Conservation (phyloP, 108 stramenopile genomes). For the Skeletonema grethae region DNA sequence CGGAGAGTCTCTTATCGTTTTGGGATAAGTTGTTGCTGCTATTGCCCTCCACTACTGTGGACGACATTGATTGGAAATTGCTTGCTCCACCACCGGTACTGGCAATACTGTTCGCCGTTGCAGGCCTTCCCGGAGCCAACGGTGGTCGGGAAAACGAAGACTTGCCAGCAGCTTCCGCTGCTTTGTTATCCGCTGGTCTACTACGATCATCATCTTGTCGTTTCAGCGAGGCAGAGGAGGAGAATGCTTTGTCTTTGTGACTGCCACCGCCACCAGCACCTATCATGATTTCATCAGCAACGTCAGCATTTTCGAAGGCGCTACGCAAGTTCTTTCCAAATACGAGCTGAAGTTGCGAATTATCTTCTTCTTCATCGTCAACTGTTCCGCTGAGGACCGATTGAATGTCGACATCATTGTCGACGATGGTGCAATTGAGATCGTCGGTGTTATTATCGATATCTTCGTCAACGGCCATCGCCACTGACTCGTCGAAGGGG, state of each 20-base stretch:
- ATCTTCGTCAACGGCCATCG: conserved; percentile 2
- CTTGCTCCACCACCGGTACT: background rate
- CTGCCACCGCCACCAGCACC: background rate
- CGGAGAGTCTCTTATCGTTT: conserved; percentile 45
- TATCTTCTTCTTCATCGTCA: conserved; percentile 9
- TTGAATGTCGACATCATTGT: conserved; percentile 17
- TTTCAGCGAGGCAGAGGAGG: background rate
- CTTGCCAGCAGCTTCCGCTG: background rate
- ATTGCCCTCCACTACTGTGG: background rate
- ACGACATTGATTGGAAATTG: background rate
- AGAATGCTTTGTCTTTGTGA: conserved; percentile 7
- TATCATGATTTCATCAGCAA: background rate
- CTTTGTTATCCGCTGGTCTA: background rate
- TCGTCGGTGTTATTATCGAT: background rate
- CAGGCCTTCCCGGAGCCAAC: conserved; percentile 13
- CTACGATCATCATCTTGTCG: background rate
- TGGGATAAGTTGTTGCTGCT: background rate
- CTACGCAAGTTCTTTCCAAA: conserved; percentile 15
- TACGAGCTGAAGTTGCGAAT: background rate
- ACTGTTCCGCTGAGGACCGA: conserved; percentile 22
- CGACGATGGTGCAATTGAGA: conserved; percentile 7
- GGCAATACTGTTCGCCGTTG: background rate
- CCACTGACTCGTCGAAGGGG: background rate
- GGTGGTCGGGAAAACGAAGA: conserved; percentile 1
- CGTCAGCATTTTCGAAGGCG: conserved; percentile 14